A percentile compares a stretch with the other conserved stretches of the same genome.
These are phyloP conservation scores for Diplotaxis tenuifolia DNA, from an alignment of 345 rosid genomes.

Conservation along the genomic window DNA sequence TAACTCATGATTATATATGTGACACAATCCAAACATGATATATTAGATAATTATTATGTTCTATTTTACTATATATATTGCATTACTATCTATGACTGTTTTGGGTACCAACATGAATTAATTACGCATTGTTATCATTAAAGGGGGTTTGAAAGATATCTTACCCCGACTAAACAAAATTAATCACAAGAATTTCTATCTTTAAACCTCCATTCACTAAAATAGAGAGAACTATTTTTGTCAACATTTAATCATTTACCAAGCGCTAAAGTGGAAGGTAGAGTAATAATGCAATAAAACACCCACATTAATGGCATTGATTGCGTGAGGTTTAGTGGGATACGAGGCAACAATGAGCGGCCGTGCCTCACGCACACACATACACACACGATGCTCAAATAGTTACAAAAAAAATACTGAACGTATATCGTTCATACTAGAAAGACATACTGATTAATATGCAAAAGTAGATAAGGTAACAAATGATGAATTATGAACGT, in stretches of 20 bases:
- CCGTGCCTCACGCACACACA: constrained; percentile 2
- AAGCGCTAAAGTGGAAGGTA: constrained; percentile 19
- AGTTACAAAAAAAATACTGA: not conserved
- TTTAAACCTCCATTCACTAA: not conserved
- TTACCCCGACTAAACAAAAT: not conserved
- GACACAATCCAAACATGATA: constrained; percentile 6
- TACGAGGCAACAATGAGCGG: constrained; percentile 5
- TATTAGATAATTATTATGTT: constrained; percentile 24
- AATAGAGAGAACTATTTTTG: not conserved
- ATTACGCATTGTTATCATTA: not conserved
- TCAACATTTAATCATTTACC: constrained; percentile 2
- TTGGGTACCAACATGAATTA: not conserved
- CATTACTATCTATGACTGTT: not conserved
- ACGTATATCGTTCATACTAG: not conserved
- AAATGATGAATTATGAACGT: constrained; percentile 26
- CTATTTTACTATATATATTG: not conserved
- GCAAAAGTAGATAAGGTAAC: not conserved
- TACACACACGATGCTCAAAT: not conserved
- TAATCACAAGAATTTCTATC: not conserved
- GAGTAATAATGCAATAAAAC: not conserved
- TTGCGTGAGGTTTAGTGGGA: constrained; percentile 34
- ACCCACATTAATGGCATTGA: constrained; percentile 25
- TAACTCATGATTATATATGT: constrained; percentile 26
- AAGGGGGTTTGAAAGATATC: not conserved
- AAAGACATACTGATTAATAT: not conserved